Percentiles rank a stretch among this genome's conserved stretches.
Conservation (phyloP, 108 stramenopile species). For the Cyclotella atomus region DNA sequence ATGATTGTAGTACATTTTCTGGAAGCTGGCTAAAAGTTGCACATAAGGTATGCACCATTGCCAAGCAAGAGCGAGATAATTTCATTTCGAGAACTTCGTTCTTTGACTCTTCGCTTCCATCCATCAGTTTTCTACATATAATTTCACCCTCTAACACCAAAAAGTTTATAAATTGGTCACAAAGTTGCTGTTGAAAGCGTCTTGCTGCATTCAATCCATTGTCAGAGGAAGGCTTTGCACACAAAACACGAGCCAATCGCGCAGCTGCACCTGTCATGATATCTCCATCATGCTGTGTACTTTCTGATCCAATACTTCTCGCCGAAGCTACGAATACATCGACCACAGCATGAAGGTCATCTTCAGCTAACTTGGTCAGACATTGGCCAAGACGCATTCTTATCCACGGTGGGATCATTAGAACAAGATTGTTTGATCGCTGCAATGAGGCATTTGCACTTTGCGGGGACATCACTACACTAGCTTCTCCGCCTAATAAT, state of each 20-base stretch:
- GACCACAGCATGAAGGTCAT: constrained; percentile 63
- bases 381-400: constrained; percentile 57
- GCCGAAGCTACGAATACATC: constrained; percentile 76
- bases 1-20: constrained; percentile 13
- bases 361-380: constrained; percentile 62
- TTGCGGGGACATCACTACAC: constrained; percentile 13
- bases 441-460: neutral
- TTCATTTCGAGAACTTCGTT: neutral
- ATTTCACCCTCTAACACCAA: constrained; percentile 33
- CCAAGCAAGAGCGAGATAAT: constrained; percentile 32
- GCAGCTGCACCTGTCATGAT: constrained; percentile 61
- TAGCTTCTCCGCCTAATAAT: constrained; percentile 43
- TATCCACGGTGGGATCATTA: constrained; percentile 62
- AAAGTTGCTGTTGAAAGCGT: constrained; percentile 32
- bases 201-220: neutral
- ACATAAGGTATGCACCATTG: constrained; percentile 46
- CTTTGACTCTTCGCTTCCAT: constrained; percentile 8
- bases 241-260: constrained; percentile 64
- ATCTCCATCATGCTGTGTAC: constrained; percentile 9
- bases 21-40: constrained; percentile 39
- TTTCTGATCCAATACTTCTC: constrained; percentile 20
- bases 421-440: neutral
- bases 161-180: constrained; percentile 51
- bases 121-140: neutral
- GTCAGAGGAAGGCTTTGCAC: constrained; percentile 34